Evolutionary conservation across 106 monocot genomes (phyloP).

Genomic region (Apostasia ramifera): DNA sequence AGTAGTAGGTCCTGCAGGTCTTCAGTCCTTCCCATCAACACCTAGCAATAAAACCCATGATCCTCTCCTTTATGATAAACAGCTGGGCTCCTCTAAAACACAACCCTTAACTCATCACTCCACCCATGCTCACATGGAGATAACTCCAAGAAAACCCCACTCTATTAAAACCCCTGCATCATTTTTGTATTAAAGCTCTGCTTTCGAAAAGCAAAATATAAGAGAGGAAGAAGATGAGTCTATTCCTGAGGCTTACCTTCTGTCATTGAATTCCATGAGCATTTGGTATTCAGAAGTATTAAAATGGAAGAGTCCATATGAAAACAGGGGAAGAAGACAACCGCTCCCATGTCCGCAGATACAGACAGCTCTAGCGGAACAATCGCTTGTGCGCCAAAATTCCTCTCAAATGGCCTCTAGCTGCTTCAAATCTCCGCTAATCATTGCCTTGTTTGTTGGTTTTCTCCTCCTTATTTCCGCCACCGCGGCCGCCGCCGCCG

Average conservation of each 20-base stretch:
- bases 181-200: background rate
- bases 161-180: background rate
- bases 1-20: no score
- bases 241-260: background rate
- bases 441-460: conserved; percentile 10
- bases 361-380: conserved; percentile 52
- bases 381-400: conserved; percentile 1
- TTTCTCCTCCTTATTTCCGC: background rate
- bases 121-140: conserved; percentile 18
- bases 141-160: conserved; percentile 3
- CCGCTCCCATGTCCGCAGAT: conserved; percentile 26
- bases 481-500: background rate
- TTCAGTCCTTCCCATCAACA: background rate
- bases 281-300: background rate
- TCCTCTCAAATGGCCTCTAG: conserved; percentile 18
- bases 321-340: conserved; percentile 16
- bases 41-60: conserved; percentile 12
- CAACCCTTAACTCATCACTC: background rate
- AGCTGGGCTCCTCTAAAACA: background rate
- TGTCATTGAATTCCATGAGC: background rate
- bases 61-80: no score
- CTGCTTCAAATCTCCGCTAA: conserved; percentile 7
- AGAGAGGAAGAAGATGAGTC: background rate
- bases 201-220: background rate
- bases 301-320: background rate